Conservation (phyloP, 2,329 filamentous ascomycete genomes). For the Clarireedia sp. region DNA sequence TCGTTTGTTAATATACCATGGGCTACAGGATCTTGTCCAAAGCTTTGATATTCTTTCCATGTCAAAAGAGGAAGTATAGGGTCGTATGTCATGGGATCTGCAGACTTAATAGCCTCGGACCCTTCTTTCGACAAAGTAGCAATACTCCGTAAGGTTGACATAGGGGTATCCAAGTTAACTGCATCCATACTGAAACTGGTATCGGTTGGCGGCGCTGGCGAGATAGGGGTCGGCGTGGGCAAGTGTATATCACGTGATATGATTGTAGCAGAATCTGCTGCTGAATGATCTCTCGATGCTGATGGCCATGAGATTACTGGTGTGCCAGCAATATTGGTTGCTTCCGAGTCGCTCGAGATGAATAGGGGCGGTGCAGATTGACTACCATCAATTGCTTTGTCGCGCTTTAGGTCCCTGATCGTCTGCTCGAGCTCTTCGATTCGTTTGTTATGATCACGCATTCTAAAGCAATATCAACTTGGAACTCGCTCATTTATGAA, state of each 20-base stretch:
- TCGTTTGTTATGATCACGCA: not conserved
- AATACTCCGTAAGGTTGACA: not conserved
- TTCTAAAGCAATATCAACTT: not conserved
- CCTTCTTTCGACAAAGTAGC: not conserved
- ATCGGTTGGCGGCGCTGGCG: not conserved
- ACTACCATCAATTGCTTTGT: not conserved
- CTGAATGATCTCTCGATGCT: not conserved
- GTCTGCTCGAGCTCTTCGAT: not conserved
- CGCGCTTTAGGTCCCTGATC: not conserved
- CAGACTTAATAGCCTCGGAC: not conserved
- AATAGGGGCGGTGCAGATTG: not conserved
- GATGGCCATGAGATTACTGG: not conserved
- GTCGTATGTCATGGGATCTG: not conserved
- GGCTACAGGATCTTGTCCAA: not conserved
- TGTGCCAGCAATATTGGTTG: not conserved
- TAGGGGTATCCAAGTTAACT: not conserved
- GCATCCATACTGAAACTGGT: not conserved
- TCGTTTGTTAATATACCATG: not conserved
- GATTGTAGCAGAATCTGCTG: no score
- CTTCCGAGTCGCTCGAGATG: not conserved
- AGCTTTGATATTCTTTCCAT: not conserved
- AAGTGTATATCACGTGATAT: no score
- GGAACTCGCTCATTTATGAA: not conserved
- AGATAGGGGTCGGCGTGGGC: not conserved
- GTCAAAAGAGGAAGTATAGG: not conserved